Evolutionary conservation across 306 rosid genomes (phyloP), one percentile per base, ranked within the genome.

Genomic region (Lathyrus sativus): DNA sequence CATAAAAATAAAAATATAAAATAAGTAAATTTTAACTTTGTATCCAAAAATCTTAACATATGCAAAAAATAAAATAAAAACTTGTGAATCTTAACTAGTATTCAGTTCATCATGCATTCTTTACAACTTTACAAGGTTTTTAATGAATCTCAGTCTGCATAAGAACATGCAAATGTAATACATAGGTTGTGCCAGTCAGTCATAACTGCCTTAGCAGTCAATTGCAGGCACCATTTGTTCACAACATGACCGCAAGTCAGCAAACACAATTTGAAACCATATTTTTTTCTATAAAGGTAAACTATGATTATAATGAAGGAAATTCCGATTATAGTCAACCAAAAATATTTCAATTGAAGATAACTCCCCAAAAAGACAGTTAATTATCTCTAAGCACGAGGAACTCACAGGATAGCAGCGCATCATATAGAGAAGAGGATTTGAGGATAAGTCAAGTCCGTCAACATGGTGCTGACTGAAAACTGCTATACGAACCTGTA

Each of bases 391-490:
- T 39, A 41, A 19, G 73, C 17, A 65, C 17, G 35, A 76, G 76
- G 79, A 79, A 90, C 99, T 87, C 67, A 95, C 97, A 28, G 99
- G 99, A 72, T 79, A 90, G 81, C 99, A 95, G 55, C 92, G 97
- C 99, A 95, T 95, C 97, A 95, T 87, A 71, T 95, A 95, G 76
- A 95, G 69, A 69, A 95, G 92, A 37, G 99, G 99, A 81, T 95
- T 95, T 66, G 97, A 88, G 59, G 97, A 85, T 61, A 95, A 84
- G 80, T 95, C 99, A 4, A 95, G 90, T 55, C 99, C 99, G 71
- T 95, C 97, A 51, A 95, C 99, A 44, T 95, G 99, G 79, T 95
- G 99, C 90, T 95, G 99, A 75, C 95, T 90, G 88, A 95, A 95
- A 58, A 95, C 99, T 42, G 99, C 99, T 62, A 95, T 95, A 7